Evolutionary conservation across 345 rosid species (phyloP).

Genomic region (Gossypium longicalyx): DNA sequence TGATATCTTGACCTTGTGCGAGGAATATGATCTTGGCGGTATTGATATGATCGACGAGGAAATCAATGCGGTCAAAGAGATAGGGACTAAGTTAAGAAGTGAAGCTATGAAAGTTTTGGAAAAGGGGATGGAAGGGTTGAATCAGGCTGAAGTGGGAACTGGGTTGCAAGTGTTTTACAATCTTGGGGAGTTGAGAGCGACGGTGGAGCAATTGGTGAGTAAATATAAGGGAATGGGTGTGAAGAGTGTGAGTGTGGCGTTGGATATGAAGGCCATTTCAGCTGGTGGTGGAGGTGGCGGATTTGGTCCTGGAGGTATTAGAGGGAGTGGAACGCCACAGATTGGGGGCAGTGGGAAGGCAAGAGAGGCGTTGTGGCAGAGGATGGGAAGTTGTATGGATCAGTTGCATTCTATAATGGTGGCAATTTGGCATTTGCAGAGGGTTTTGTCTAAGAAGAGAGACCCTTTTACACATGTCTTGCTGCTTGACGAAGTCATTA

Average conservation of each 20-base stretch:
- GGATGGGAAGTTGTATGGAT: slow-evolving; percentile 84
- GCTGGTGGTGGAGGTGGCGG: slow-evolving; percentile 46
- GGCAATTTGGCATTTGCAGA: slow-evolving; percentile 96
- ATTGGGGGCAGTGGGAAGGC: slow-evolving; percentile 89
- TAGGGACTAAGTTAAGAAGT: slow-evolving; percentile 58
- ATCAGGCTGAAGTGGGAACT: slow-evolving; percentile 96
- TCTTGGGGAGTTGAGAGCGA: slow-evolving; percentile 70
- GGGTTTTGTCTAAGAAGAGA: slow-evolving; percentile 91
- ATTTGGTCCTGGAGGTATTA: slow-evolving; percentile 87
- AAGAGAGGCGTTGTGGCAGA: slow-evolving; percentile 91
- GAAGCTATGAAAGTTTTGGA: slow-evolving; percentile 85
- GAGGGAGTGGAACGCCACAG: slow-evolving; percentile 88
- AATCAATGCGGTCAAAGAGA: slow-evolving; percentile 52
- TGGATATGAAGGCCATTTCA: slow-evolving; percentile 94
- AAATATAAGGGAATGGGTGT: slow-evolving; percentile 76
- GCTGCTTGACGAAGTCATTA: slow-evolving; percentile 87
- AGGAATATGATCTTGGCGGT: slow-evolving; percentile 69
- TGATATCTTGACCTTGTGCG: slow-evolving; percentile 73
- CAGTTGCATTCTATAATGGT: slow-evolving; percentile 72
- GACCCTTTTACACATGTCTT: slow-evolving; percentile 94
- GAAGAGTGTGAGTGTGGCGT: slow-evolving; percentile 65
- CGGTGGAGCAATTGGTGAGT: slow-evolving; percentile 75
- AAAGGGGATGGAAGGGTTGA: slow-evolving; percentile 93
- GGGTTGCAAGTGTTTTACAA: slow-evolving; percentile 97
- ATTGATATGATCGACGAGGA: slow-evolving; percentile 77